Evolutionary conservation across 2,329 filamentous ascomycete species (phyloP).

Genomic region (Neocucurbitaria cava): DNA sequence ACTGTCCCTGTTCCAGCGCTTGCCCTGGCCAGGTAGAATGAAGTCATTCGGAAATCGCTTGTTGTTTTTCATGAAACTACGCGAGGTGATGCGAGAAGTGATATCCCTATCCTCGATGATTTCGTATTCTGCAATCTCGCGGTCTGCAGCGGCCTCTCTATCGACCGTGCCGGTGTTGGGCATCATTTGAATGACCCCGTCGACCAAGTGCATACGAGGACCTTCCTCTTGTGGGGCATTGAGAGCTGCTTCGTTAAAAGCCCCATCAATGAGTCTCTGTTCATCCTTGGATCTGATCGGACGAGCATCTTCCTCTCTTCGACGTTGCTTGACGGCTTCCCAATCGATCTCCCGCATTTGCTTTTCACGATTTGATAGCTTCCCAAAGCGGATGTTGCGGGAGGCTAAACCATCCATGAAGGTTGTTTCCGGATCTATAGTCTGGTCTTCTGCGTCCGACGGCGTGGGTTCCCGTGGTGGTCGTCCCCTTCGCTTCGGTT

Average conservation of each 20-base stretch:
- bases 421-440: conserved; percentile 69
- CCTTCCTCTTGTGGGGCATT: conserved; percentile 40
- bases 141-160: conserved; percentile 68
- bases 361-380: conserved; percentile 76
- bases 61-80: conserved; percentile 71
- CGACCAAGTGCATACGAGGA: conserved; percentile 65
- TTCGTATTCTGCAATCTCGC: conserved; percentile 62
- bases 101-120: conserved; percentile 81
- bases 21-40: conserved; percentile 53
- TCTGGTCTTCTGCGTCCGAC: conserved; percentile 47
- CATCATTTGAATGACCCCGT: conserved; percentile 76
- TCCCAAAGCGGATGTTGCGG: conserved; percentile 69
- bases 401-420: conserved; percentile 77
- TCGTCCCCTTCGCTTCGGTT: conserved; percentile 33
- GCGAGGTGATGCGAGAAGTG: conserved; percentile 72
- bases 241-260: conserved; percentile 25
- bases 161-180: conserved; percentile 72
- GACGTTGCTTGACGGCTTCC: conserved; percentile 55
- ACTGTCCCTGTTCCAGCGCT: conserved; percentile 70
- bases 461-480: conserved; percentile 41
- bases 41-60: conserved; percentile 57
- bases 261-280: conserved; percentile 31
- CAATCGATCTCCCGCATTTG: conserved; percentile 73
- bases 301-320: conserved; percentile 43
- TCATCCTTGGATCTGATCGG: conserved; percentile 28